Percentiles rank a stretch among this genome's conserved stretches.
Evolutionary conservation across 2,329 filamentous ascomycete species (phyloP).

Genomic region (Talaromyces islandicus): DNA sequence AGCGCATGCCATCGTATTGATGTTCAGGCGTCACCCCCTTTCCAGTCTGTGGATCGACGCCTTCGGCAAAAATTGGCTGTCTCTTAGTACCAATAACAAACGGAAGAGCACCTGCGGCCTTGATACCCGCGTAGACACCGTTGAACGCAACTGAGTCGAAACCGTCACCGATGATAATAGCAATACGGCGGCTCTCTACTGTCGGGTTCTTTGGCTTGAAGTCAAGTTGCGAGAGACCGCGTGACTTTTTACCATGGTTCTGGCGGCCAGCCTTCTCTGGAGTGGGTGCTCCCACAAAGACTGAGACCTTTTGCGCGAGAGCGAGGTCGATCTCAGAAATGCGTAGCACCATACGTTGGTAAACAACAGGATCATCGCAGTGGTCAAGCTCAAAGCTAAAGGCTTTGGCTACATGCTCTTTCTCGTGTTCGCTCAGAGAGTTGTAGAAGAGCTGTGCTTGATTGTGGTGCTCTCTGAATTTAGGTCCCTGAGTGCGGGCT

Average conservation of each 20-base stretch:
- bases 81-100: slow-evolving; percentile 65
- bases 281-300: slow-evolving; percentile 60
- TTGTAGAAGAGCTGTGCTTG: slow-evolving; percentile 83
- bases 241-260: slow-evolving; percentile 64
- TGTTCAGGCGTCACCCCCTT: slow-evolving; percentile 58
- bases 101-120: slow-evolving; percentile 57
- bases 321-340: slow-evolving; percentile 66
- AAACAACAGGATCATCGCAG: slow-evolving; percentile 73
- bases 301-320: slow-evolving; percentile 63
- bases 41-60: slow-evolving; percentile 35
- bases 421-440: slow-evolving; percentile 62
- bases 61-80: slow-evolving; percentile 59
- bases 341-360: slow-evolving; percentile 62
- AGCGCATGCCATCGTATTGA: slow-evolving; percentile 71
- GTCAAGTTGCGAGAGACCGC: slow-evolving; percentile 67
- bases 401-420: slow-evolving; percentile 55
- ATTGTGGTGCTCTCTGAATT: slow-evolving; percentile 71
- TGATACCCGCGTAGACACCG: slow-evolving; percentile 58
- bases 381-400: slow-evolving; percentile 71
- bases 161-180: slow-evolving; percentile 35
- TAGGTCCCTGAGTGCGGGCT: slow-evolving; percentile 57
- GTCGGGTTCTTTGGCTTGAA: slow-evolving; percentile 57
- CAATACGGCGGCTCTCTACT: slow-evolving; percentile 64
- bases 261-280: slow-evolving; percentile 45
- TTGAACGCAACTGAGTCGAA: slow-evolving; percentile 55